These are phyloP conservation scores for Fusarium temperatum DNA, from an alignment of 2,329 filamentous ascomycete species.

Conservation along the genomic window DNA sequence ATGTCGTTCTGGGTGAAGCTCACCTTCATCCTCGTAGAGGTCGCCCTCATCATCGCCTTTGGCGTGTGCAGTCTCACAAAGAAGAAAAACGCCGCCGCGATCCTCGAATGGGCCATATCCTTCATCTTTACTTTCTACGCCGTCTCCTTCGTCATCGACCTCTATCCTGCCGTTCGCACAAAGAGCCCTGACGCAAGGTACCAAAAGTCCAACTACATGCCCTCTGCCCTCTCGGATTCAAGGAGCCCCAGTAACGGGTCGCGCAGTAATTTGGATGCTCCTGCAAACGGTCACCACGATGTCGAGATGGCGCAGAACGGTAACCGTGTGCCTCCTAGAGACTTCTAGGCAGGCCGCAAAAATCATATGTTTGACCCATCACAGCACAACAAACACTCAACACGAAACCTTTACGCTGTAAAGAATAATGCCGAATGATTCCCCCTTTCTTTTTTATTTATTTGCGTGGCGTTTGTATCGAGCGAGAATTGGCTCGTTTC, in stretches of 20 bases:
- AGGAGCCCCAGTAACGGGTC: constrained; percentile 24
- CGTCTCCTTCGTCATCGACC: constrained; percentile 86
- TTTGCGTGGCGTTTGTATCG: constrained; percentile 29
- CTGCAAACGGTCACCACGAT: not conserved
- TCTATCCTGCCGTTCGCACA: constrained; percentile 78
- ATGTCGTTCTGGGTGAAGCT: constrained; percentile 90
- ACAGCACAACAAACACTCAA: not conserved
- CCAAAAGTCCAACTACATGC: constrained; percentile 36
- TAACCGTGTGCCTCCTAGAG: constrained; percentile 2
- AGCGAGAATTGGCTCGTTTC: not conserved
- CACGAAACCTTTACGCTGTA: constrained; percentile 8
- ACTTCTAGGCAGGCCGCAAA: constrained; percentile 9
- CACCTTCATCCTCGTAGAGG: constrained; percentile 81
- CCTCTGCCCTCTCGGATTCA: constrained; percentile 27
- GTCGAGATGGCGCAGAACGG: constrained; percentile 32
- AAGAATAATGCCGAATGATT: constrained; percentile 30
- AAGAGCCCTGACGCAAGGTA: constrained; percentile 49
- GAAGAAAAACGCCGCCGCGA: constrained; percentile 72
- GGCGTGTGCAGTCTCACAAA: constrained; percentile 61
- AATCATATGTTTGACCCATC: not conserved
- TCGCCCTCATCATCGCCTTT: constrained; percentile 79
- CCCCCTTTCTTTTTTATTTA: constrained; percentile 1
- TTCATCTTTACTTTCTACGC: constrained; percentile 91
- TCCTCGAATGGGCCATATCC: constrained; percentile 82
- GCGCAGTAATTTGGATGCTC: constrained; percentile 4